These are phyloP conservation scores for Coniochaeta sp. DNA, from an alignment of 2,329 filamentous ascomycete genomes.

Conservation along the genomic window DNA sequence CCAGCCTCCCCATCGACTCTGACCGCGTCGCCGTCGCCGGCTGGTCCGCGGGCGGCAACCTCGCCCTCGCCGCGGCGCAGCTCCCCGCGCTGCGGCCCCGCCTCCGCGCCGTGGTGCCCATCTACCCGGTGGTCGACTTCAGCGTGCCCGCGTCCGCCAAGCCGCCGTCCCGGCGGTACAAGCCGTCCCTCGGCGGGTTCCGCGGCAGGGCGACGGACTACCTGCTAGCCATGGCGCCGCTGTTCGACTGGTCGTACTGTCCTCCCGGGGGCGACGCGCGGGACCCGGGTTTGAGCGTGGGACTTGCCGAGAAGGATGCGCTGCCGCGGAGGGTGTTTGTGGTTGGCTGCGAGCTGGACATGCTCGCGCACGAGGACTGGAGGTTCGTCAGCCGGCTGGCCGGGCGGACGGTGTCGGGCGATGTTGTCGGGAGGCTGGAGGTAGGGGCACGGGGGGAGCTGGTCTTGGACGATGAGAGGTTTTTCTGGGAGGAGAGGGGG, in stretches of 20 bases:
- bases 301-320: constrained; percentile 18
- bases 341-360: constrained; percentile 36
- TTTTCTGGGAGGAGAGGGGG: constrained; percentile 15
- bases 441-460: constrained; percentile 11
- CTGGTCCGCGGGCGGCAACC: constrained; percentile 44
- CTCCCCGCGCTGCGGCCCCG: constrained; percentile 22
- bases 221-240: constrained; percentile 16
- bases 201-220: constrained; percentile 18
- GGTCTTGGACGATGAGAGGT: constrained; percentile 19
- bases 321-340: constrained; percentile 36
- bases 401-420: constrained; percentile 20
- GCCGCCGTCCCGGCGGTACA: constrained; percentile 25
- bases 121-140: constrained; percentile 38
- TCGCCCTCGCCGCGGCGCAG: constrained; percentile 33
- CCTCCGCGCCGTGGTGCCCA: constrained; percentile 27
- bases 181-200: constrained; percentile 20
- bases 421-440: constrained; percentile 20
- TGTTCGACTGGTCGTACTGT: constrained; percentile 36
- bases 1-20: constrained; percentile 35
- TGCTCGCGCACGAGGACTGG: constrained; percentile 34
- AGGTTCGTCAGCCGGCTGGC: constrained; percentile 26
- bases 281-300: constrained; percentile 34
- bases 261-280: constrained; percentile 20
- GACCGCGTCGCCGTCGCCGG: constrained; percentile 33
- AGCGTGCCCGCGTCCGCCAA: constrained; percentile 21